A percentile compares a stretch with the other conserved stretches of the same genome.
phyloP scores from a whole-genome alignment of 352 stramenopile genomes.

The Phytophthora fragariae region DNA sequence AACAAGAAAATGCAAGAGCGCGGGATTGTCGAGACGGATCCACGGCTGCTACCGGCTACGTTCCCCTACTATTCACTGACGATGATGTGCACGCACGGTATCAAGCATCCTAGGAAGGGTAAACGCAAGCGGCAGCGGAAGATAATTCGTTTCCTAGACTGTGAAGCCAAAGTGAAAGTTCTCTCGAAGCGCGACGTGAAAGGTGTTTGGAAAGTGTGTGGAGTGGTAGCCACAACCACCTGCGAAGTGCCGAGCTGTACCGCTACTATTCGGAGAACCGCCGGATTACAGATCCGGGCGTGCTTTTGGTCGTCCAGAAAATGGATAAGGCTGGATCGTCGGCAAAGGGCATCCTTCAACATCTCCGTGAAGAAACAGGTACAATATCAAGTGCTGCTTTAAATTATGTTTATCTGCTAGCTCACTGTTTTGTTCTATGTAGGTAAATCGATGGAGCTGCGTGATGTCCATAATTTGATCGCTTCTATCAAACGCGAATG shows the following conservation, averaged over 20 bases:
- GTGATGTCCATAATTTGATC: slow-evolving; percentile 18
- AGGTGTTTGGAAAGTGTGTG: neutral
- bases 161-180: slow-evolving; percentile 6
- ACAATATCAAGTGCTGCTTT: neutral
- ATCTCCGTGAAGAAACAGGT: slow-evolving; percentile 17
- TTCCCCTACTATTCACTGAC: slow-evolving; percentile 18
- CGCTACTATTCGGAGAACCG: slow-evolving; percentile 14
- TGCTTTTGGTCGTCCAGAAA: neutral
- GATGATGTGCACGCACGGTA: slow-evolving; percentile 13
- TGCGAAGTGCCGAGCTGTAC: neutral
- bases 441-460: slow-evolving; percentile 12
- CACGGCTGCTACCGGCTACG: neutral
- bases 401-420: neutral
- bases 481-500: neutral
- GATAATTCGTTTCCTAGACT: slow-evolving; percentile 7
- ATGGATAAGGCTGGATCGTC: slow-evolving; percentile 12
- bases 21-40: neutral
- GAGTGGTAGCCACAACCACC: neutral
- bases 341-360: slow-evolving; percentile 13
- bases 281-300: slow-evolving; percentile 4
- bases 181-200: neutral
- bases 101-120: slow-evolving; percentile 11
- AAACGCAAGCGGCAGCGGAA: slow-evolving; percentile 7
- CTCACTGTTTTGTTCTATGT: neutral
- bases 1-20: slow-evolving; percentile 6